These are phyloP conservation scores for Arabis alpina DNA, from an alignment of 345 rosid species.

Conservation along the genomic window DNA sequence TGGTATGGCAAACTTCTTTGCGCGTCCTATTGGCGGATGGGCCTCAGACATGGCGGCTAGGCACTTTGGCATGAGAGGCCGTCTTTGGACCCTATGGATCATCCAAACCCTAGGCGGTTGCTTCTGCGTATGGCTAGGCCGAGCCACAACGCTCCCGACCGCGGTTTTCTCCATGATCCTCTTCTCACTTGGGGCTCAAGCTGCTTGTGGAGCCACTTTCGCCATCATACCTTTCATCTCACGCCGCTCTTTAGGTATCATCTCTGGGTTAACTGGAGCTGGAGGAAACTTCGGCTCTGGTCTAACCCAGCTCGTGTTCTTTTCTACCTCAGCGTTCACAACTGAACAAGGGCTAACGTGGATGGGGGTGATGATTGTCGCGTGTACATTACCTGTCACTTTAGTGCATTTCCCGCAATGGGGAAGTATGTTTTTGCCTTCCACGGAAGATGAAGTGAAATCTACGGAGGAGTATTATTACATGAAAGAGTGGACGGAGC, in stretches of 20 bases:
- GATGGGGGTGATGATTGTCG: constrained; percentile 81
- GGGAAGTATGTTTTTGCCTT: constrained; percentile 75
- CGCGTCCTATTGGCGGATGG: constrained; percentile 82
- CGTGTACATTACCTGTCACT: constrained; percentile 68
- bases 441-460: constrained; percentile 53
- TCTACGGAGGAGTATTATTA: constrained; percentile 72
- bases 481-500: constrained; percentile 65
- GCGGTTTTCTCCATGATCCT: constrained; percentile 75
- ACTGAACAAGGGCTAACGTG: constrained; percentile 61
- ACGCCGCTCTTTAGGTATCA: constrained; percentile 66
- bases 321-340: constrained; percentile 55
- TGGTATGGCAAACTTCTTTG: constrained; percentile 81
- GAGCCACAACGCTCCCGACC: constrained; percentile 61
- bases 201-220: constrained; percentile 90
- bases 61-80: constrained; percentile 81
- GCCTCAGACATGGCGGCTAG: constrained; percentile 67
- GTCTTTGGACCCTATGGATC: constrained; percentile 76
- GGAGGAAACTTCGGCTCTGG: constrained; percentile 90
- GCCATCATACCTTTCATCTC: constrained; percentile 86
- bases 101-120: constrained; percentile 75
- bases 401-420: constrained; percentile 82
- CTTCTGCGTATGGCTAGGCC: constrained; percentile 83
- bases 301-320: constrained; percentile 69
- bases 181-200: constrained; percentile 80
- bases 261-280: constrained; percentile 72